Evolutionary conservation across 163 green algal species (phyloP).

Genomic region (Chlamydomonas reinhardtii): DNA sequence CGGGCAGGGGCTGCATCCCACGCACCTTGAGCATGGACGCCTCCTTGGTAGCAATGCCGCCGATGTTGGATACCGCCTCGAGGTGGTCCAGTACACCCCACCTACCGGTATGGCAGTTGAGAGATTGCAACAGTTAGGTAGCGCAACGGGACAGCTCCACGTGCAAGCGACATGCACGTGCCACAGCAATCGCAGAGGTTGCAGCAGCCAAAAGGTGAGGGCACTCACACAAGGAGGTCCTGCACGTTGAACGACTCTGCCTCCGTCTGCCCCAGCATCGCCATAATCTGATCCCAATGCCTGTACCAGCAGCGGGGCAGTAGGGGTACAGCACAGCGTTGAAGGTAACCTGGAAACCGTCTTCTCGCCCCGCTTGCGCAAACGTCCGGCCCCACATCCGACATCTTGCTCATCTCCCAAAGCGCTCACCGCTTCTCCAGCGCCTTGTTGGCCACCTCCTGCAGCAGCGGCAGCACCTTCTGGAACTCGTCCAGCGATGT

Average conservation of each 20-base stretch:
- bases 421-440: conserved; percentile 59
- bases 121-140: too few relatives aligned
- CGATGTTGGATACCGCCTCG: conserved; percentile 71
- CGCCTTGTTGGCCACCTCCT: conserved; percentile 74
- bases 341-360: too few relatives aligned
- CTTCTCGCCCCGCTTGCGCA: too few relatives aligned
- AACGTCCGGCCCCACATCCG: too few relatives aligned
- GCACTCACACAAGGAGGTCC: conserved; percentile 68
- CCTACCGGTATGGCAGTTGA: background rate
- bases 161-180: too few relatives aligned
- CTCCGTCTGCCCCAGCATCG: conserved; percentile 50
- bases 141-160: too few relatives aligned
- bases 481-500: conserved; percentile 79
- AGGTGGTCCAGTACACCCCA: conserved; percentile 62
- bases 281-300: conserved; percentile 78
- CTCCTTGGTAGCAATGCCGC: conserved; percentile 61
- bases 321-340: too few relatives aligned
- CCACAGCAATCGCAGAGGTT: too few relatives aligned
- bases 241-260: conserved; percentile 63
- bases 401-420: background rate
- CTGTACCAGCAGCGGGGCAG: conserved; percentile 11
- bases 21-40: conserved; percentile 50
- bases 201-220: too few relatives aligned
- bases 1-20: too few relatives aligned
- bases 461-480: conserved; percentile 65